Evolutionary conservation across 768 basidiomycete genomes (phyloP), one percentile per base, ranked within the genome.

Genomic region (Polyporus arcularius): DNA sequence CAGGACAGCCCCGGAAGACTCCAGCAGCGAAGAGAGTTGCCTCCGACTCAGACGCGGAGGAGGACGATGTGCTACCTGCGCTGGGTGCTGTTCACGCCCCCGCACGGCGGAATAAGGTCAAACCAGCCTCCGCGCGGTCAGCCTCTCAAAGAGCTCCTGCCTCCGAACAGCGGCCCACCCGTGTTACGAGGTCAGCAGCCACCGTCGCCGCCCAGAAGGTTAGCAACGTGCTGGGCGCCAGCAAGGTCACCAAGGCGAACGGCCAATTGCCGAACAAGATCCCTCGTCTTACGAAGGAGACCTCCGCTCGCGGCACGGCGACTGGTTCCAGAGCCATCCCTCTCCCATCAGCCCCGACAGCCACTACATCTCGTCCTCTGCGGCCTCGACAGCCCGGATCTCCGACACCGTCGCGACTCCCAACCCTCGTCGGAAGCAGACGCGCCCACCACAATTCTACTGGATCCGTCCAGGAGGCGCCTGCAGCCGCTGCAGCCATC

Each of bases 1-100:
- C 89, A 9, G 90, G 88, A 18, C 93, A 92, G 70, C 92, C 90
- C 32, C 86, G 88, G 65, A 97, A 96, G 78, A 94, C 94, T 0
- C 94, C 94, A 0, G 81, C 85, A 55, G 80, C 85, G 48, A 93
- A 94, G 74, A 85, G 90, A 58, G 70, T 80, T 10, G 85, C 85
- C 1, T 79, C 82, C 54, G 89, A 89, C 62, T 86, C 87, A 3
- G 88, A 90, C 45, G 86, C 77, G 46, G 74, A 71, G 21, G 86
- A 84, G 62, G 79, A 76, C 43, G 88, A 90, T 66, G 79, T 84
- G 3, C 76, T 91, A 8, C 90, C 89, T 35, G 81, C 85, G 7
- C 76, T 92, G 16, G 82, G 80, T 38, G 71, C 78, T 21, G 82
- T 79, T 9, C 84, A 85, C 2, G 73, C 76, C 0, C 71, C 76